Percentiles rank a stretch among this genome's conserved stretches.
Conservation (phyloP, 768 basidiomycete species). For the Phaeotremella fagi region DNA sequence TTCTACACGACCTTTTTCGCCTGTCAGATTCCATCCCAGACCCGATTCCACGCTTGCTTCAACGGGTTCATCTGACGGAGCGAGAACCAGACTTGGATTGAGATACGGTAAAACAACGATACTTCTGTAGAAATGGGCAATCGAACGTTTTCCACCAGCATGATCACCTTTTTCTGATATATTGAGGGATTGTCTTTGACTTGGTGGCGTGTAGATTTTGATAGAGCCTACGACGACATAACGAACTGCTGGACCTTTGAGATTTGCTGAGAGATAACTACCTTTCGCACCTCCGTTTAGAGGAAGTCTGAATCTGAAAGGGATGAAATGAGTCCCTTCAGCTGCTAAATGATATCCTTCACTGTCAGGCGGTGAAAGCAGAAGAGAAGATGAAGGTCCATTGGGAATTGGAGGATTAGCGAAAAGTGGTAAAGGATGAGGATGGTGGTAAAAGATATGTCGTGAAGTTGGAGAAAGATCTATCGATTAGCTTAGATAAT, state of each 20-base stretch:
- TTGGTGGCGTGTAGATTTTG: slow-evolving; percentile 65
- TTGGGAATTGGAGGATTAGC: slow-evolving; percentile 52
- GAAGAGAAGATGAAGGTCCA: slow-evolving; percentile 23
- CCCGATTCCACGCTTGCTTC: slow-evolving; percentile 57
- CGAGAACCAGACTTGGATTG: slow-evolving; percentile 59
- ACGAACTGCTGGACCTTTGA: slow-evolving; percentile 61
- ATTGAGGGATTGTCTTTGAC: slow-evolving; percentile 18
- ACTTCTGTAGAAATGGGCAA: slow-evolving; percentile 83
- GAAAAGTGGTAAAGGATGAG: slow-evolving; percentile 53
- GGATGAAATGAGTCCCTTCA: slow-evolving; percentile 65
- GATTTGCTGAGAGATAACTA: slow-evolving; percentile 50
- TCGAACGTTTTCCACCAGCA: slow-evolving; percentile 55
- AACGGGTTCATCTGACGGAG: slow-evolving; percentile 59
- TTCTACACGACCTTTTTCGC: slow-evolving; percentile 62
- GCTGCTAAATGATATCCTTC: slow-evolving; percentile 51
- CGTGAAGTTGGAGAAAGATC: slow-evolving; percentile 45
- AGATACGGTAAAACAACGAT: slow-evolving; percentile 75
- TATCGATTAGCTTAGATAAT: background rate
- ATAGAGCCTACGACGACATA: slow-evolving; percentile 79
- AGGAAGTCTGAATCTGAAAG: slow-evolving; percentile 68
- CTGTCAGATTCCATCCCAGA: slow-evolving; percentile 55
- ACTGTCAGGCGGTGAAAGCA: slow-evolving; percentile 47
- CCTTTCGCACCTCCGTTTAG: slow-evolving; percentile 60
- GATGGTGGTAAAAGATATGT: slow-evolving; percentile 77
- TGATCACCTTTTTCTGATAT: background rate